Evolutionary conservation across 805 yeast genomes (phyloP).

Genomic region (Starmerella potacharoeniae): DNA sequence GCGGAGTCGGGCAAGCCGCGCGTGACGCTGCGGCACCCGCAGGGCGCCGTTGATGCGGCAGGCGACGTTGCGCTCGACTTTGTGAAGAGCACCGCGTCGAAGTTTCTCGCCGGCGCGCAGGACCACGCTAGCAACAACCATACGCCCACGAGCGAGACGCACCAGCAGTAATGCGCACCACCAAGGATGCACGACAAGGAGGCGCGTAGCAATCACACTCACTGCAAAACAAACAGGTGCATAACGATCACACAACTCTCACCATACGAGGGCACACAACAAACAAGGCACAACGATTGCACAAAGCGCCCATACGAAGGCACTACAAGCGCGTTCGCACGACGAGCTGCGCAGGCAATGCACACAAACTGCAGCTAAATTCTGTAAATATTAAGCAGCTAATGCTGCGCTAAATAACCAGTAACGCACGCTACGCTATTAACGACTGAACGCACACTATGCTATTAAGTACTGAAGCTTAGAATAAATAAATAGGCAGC

Average conservation of each 20-base stretch:
- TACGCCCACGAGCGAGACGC: no score
- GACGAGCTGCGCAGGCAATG: not conserved
- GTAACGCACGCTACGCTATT: no score
- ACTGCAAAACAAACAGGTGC: no score
- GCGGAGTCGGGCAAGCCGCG: conserved; percentile 19
- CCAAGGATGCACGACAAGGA: no score
- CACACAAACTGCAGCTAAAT: not conserved
- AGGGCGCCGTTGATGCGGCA: conserved; percentile 38
- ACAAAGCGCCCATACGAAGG: not conserved
- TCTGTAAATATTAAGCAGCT: not conserved
- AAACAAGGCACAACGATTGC: not conserved
- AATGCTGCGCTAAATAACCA: no score
- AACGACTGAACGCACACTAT: no score
- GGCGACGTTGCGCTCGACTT: conserved; percentile 30
- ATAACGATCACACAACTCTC: no score
- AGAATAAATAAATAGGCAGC: not conserved
- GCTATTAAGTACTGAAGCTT: no score
- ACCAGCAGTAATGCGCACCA: no score
- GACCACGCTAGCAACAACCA: no score
- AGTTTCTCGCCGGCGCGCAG: conserved; percentile 25
- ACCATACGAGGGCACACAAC: no score
- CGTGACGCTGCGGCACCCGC: conserved; percentile 33
- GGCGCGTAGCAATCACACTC: no score
- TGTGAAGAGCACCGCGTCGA: conserved; percentile 32
- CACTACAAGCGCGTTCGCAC: not conserved